phyloP scores from a whole-genome alignment of 2,329 filamentous ascomycete species.

The Colletotrichum lini region DNA sequence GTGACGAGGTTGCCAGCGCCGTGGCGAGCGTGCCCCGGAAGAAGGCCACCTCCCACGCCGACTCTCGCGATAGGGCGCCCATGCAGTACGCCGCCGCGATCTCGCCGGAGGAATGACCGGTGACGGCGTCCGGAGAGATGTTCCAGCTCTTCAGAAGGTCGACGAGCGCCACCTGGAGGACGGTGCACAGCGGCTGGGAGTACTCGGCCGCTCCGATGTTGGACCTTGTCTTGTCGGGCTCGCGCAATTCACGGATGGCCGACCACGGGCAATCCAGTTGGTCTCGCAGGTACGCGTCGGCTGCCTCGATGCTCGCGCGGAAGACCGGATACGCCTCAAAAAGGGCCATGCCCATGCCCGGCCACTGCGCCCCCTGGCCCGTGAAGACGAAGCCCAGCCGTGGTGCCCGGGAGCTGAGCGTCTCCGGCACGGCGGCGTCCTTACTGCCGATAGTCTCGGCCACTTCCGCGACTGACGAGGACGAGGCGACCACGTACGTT shows the following conservation, averaged over 20 bases:
- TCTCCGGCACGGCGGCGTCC: background rate
- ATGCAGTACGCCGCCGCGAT: conserved; percentile 60
- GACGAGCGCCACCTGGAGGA: conserved; percentile 58
- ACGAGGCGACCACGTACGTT: background rate
- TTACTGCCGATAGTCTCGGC: background rate
- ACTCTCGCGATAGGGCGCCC: conserved; percentile 10
- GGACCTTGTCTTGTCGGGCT: conserved; percentile 42
- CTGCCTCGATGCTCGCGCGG: background rate
- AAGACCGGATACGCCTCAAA: conserved; percentile 2
- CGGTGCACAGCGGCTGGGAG: conserved; percentile 58
- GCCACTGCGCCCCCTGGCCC: conserved; percentile 42
- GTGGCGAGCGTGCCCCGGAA: background rate
- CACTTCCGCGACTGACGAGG: background rate
- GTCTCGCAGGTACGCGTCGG: conserved; percentile 2
- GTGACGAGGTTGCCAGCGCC: background rate
- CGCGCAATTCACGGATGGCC: conserved; percentile 34
- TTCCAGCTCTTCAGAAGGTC: conserved; percentile 50
- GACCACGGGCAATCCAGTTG: conserved; percentile 44
- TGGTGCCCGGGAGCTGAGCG: conserved; percentile 1
- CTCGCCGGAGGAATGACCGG: conserved; percentile 56
- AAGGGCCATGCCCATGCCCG: conserved; percentile 32
- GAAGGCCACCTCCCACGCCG: conserved; percentile 56
- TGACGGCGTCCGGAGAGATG: conserved; percentile 49
- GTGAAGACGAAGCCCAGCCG: conserved; percentile 38
- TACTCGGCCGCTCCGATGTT: conserved; percentile 13